Evolutionary conservation across 305 asterid genomes (phyloP).

Genomic region (Ilex paraguariensis): DNA sequence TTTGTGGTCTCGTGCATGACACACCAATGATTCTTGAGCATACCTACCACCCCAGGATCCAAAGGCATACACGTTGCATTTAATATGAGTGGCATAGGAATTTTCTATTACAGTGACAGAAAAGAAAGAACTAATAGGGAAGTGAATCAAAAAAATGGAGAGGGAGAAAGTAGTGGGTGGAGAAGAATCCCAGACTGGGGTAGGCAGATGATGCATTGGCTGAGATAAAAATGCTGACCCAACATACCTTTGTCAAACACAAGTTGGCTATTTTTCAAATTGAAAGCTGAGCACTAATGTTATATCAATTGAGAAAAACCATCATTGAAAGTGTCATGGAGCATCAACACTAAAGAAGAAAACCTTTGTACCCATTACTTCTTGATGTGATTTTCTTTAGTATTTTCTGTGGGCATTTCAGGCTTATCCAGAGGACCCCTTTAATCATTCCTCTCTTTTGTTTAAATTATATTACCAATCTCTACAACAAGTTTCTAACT

Average conservation of each 20-base stretch:
- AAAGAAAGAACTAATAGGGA: conserved; percentile 17
- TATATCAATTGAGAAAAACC: conserved; percentile 25
- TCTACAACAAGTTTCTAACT: too few relatives aligned
- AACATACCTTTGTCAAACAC: conserved; percentile 13
- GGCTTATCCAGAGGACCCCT: conserved; percentile 28
- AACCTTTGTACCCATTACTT: conserved; percentile 39
- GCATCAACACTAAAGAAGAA: conserved; percentile 27
- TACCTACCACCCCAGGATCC: too few relatives aligned
- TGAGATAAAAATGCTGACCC: conserved; percentile 8
- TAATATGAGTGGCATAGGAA: too few relatives aligned
- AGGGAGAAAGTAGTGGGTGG: conserved; percentile 5
- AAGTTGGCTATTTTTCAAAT: conserved; percentile 28
- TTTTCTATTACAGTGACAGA: conserved; percentile 9
- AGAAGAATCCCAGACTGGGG: conserved; percentile 22
- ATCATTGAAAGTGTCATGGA: conserved; percentile 21
- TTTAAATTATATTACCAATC: conserved; percentile 1
- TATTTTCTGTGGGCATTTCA: conserved; percentile 20
- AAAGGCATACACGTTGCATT: too few relatives aligned
- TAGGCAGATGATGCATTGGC: conserved; percentile 19
- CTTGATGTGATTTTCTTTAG: conserved; percentile 21
- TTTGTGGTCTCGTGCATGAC: too few relatives aligned
- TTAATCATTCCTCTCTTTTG: conserved; percentile 12
- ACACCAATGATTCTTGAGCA: too few relatives aligned
- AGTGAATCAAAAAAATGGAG: too few relatives aligned
- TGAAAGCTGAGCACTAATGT: conserved; percentile 33